Evolutionary conservation across 2,329 filamentous ascomycete species (phyloP).

Genomic region (Alternaria ethzedia): DNA sequence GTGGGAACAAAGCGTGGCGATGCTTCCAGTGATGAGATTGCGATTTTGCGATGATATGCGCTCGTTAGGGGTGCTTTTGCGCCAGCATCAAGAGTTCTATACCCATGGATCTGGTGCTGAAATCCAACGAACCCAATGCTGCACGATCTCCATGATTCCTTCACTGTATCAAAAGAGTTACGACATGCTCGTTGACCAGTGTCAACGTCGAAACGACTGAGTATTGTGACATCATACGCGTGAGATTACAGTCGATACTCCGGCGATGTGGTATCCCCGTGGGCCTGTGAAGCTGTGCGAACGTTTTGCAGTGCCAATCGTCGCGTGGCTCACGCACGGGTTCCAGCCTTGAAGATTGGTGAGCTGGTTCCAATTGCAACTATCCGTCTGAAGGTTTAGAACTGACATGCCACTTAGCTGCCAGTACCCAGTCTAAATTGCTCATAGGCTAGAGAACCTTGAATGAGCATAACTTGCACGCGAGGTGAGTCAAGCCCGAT

Average conservation of each 20-base stretch:
- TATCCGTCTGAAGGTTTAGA: neutral
- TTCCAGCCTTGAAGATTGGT: neutral
- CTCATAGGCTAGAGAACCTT: neutral
- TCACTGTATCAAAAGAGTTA: neutral
- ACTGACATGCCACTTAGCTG: neutral
- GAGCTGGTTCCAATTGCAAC: neutral
- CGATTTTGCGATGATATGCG: constrained; percentile 14
- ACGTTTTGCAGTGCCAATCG: neutral
- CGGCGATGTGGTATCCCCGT: neutral
- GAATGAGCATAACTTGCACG: neutral
- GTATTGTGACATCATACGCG: neutral
- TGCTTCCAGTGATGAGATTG: constrained; percentile 29
- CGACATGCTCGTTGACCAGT: neutral
- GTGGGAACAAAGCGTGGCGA: constrained; percentile 25
- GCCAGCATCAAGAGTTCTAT: neutral
- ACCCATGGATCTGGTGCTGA: neutral
- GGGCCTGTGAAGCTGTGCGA: neutral
- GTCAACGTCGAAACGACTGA: neutral
- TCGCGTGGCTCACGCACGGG: neutral
- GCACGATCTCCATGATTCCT: neutral
- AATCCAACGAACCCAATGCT: neutral
- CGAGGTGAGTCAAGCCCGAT: neutral
- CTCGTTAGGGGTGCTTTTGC: neutral
- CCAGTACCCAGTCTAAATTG: neutral
- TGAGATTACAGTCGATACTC: neutral